Base-by-base conservation (phyloP, 768 basidiomycete genomes). In the Cubamyces sp. region DNA sequence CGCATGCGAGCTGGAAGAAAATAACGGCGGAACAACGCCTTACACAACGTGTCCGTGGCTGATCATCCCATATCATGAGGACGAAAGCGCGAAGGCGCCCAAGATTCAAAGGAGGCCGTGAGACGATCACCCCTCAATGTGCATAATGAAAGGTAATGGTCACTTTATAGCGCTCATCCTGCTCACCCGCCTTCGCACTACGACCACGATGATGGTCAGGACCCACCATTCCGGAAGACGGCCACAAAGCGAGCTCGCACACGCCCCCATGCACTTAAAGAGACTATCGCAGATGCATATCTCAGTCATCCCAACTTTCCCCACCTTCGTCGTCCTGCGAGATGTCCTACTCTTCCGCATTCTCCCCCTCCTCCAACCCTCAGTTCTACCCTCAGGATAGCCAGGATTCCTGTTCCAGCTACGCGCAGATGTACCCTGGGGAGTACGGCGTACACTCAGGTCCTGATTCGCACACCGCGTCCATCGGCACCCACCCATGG, bases 91-190 rank as follows among this genome's bases (percentile, higher is more conserved):
- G n/a, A n/a, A 26, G 9, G n/a, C 25, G 53, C 34, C 34, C 28
- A 37, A 56, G 54, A 56, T 56, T 34, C 47, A n/a, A 18, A 14
- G 45, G 16, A 30, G 21, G 4, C 7, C 54, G 54, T 56, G 54
- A n/a, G 54, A 56, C 19, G 54, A 56, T 56, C 45, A 56, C 54
- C 54, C 19, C 43, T 34, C 3, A 1, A 37, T 3, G 54, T 34
- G 54, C 45, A 1, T 7, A 6, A 3, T 5, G 5, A n/a, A 43
- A 43, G 9, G 42, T 1, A 15, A 12, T 1, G 11, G 16, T 43
- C 42, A 43, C 42, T 15, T 7, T 9, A n/a, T 14, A 15, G 18
- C 18, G 18, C 9, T 16, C 18, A 14, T n/a, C 16, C 42, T n/a
- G 18, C 19, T 43, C 42, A 43, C 18, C 12, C 41, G 12, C 41